Percentiles rank a stretch among this genome's conserved stretches.
Evolutionary conservation across 495 filamentous ascomycete species (phyloP).

Genomic region (Penicillium pulvis): DNA sequence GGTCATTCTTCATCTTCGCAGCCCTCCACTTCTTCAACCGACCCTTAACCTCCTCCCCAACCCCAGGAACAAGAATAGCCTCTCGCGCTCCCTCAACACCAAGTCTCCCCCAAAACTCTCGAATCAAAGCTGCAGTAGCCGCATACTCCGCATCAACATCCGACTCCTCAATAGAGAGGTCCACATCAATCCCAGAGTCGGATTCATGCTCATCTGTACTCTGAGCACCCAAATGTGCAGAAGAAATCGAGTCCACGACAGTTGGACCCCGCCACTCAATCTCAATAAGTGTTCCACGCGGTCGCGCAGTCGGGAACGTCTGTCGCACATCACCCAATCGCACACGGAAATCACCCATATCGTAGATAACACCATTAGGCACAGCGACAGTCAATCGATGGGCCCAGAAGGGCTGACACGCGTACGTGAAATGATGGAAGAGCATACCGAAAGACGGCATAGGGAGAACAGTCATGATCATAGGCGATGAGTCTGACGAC

Average conservation of each 20-base stretch:
- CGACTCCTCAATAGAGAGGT: slow-evolving; percentile 37
- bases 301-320: slow-evolving; percentile 38
- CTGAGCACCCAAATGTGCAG: not conserved
- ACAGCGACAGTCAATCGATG: slow-evolving; percentile 45
- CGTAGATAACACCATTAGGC: slow-evolving; percentile 44
- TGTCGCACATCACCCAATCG: slow-evolving; percentile 49
- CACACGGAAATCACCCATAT: slow-evolving; percentile 48
- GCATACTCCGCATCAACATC: slow-evolving; percentile 48
- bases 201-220: slow-evolving; percentile 15
- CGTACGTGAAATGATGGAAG: slow-evolving; percentile 48
- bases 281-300: slow-evolving; percentile 47
- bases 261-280: slow-evolving; percentile 48
- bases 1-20: slow-evolving; percentile 10
- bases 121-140: slow-evolving; percentile 41
- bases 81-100: slow-evolving; percentile 40
- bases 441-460: slow-evolving; percentile 34
- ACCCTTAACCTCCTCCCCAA: slow-evolving; percentile 45
- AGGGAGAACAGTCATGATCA: slow-evolving; percentile 48
- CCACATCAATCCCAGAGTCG: slow-evolving; percentile 35
- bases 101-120: slow-evolving; percentile 44
- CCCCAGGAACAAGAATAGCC: slow-evolving; percentile 44
- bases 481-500: slow-evolving; percentile 16
- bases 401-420: slow-evolving; percentile 50
- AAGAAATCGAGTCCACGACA: slow-evolving; percentile 31
- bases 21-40: slow-evolving; percentile 26